phyloP scores from a whole-genome alignment of 441 rosid species.

The Pelargonium myrrhifolium region DNA sequence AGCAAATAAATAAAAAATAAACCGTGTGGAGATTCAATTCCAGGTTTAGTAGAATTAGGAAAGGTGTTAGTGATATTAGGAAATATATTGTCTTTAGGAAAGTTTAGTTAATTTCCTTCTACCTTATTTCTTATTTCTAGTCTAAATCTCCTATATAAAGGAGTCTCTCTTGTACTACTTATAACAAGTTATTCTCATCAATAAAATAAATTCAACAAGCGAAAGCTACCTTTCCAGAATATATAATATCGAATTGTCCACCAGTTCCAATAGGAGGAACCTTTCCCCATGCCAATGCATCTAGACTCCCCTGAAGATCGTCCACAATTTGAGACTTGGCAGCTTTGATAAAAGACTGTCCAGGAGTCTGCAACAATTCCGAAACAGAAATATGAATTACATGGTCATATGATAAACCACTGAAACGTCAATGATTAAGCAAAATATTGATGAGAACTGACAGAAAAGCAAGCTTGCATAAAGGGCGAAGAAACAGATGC shows the following conservation, averaged over 20 bases:
- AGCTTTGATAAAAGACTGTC: constrained; percentile 73
- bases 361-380: constrained; percentile 64
- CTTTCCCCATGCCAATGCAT: constrained; percentile 88
- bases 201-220: too few species aligned
- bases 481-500: constrained; percentile 65
- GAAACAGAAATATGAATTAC: constrained; percentile 7
- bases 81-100: too few species aligned
- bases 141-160: too few species aligned
- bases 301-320: constrained; percentile 73
- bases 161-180: too few species aligned
- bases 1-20: neutral
- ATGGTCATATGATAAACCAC: neutral
- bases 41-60: too few species aligned
- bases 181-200: too few species aligned
- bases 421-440: constrained; percentile 1
- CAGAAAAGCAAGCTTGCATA: constrained; percentile 92
- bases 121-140: too few species aligned
- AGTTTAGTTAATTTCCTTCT: too few species aligned
- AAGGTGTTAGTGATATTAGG: too few species aligned
- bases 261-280: constrained; percentile 69
- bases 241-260: constrained; percentile 67
- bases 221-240: constrained; percentile 49
- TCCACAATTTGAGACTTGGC: constrained; percentile 75
- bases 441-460: constrained; percentile 29
- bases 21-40: too few species aligned